Evolutionary conservation across 768 basidiomycete genomes (phyloP).

Genomic region (Lactifluus piperatus): DNA sequence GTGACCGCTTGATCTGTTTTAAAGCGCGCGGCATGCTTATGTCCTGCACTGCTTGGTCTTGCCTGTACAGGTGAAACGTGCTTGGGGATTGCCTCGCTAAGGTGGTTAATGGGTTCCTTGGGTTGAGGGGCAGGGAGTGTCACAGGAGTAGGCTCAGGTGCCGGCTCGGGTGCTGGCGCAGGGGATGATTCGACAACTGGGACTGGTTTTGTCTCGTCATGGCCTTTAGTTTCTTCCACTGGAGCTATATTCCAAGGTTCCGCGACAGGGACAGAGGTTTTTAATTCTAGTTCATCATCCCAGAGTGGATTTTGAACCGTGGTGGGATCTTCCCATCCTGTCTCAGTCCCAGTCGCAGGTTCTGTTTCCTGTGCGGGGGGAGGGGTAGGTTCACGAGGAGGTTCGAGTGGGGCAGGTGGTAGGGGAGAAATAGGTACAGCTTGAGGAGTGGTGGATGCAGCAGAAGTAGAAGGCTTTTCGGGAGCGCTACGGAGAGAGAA

Average conservation of each 20-base stretch:
- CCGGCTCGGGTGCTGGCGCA: slow-evolving; percentile 22
- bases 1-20: slow-evolving; percentile 81
- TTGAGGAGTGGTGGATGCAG: slow-evolving; percentile 25
- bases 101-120: slow-evolving; percentile 23
- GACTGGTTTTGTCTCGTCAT: slow-evolving; percentile 11
- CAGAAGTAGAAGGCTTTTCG: slow-evolving; percentile 49
- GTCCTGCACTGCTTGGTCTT: slow-evolving; percentile 44
- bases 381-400: slow-evolving; percentile 22
- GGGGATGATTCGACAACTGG: slow-evolving; percentile 2
- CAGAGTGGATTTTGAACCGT: slow-evolving; percentile 59
- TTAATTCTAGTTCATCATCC: slow-evolving; percentile 56
- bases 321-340: slow-evolving; percentile 65
- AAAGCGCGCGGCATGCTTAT: slow-evolving; percentile 53
- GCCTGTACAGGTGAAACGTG: slow-evolving; percentile 35
- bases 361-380: slow-evolving; percentile 28
- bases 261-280: slow-evolving; percentile 27
- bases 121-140: slow-evolving; percentile 20
- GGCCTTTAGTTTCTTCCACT: slow-evolving; percentile 8
- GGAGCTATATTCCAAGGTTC: slow-evolving; percentile 27
- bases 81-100: slow-evolving; percentile 24
- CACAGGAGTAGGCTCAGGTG: slow-evolving; percentile 27
- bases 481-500: slow-evolving; percentile 39
- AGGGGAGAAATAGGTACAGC: slow-evolving; percentile 22
- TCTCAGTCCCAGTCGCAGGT: slow-evolving; percentile 23
- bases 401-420: slow-evolving; percentile 19